Evolutionary conservation across 148 eudicot species (phyloP).

Genomic region (Rhododendron simsii): DNA sequence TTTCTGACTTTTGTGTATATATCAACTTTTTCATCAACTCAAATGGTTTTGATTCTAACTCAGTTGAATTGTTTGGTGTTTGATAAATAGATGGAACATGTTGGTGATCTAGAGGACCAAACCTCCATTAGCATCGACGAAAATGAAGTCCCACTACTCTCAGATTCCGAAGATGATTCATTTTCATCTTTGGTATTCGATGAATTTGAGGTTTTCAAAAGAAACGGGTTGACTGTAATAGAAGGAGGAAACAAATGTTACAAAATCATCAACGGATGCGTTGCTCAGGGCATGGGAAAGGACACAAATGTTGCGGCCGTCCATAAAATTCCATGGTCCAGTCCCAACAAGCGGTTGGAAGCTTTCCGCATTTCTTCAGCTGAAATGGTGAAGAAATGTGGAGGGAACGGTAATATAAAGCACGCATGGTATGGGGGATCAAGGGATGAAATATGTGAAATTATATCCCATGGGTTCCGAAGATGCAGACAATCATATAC

Average conservation of each 20-base stretch:
- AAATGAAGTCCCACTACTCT: background rate
- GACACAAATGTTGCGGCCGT: background rate
- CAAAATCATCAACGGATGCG: background rate
- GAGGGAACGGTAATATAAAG: background rate
- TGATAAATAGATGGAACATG: background rate
- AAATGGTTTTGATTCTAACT: background rate
- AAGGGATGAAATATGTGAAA: background rate
- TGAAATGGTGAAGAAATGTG: background rate
- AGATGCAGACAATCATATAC: background rate
- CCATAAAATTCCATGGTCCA: background rate
- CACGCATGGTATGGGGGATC: background rate
- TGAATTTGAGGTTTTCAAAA: background rate
- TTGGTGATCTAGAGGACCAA: background rate
- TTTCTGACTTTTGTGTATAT: background rate
- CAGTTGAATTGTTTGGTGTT: background rate
- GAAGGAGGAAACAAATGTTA: background rate
- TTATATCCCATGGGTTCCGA: background rate
- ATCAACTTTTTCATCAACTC: background rate
- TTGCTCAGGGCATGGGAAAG: background rate
- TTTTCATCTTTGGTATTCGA: background rate
- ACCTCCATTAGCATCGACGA: background rate
- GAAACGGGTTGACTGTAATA: background rate
- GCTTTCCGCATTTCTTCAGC: background rate
- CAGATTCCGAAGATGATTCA: background rate
- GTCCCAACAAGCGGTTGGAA: background rate